These are phyloP conservation scores for Penicillium ucsense DNA, from an alignment of 495 filamentous ascomycete genomes.

Conservation along the genomic window DNA sequence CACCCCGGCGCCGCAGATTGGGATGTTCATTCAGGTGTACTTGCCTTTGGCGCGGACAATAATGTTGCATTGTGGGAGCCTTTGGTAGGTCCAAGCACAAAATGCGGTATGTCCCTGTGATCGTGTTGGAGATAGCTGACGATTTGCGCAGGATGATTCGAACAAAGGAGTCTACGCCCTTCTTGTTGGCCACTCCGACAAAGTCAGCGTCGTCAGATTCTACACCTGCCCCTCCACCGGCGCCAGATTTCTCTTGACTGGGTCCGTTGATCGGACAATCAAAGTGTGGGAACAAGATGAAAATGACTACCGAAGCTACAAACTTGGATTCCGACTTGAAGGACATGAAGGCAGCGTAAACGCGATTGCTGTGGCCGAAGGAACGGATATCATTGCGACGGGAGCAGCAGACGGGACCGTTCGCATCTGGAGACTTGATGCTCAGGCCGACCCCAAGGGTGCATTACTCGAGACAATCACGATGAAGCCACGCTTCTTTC, in stretches of 20 bases:
- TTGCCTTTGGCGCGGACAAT: slow-evolving; percentile 83
- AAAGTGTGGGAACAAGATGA: slow-evolving; percentile 52
- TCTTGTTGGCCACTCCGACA: slow-evolving; percentile 71
- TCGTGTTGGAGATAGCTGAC: neutral
- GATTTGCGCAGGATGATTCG: slow-evolving; percentile 32
- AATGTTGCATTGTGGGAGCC: slow-evolving; percentile 88
- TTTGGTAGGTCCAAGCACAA: slow-evolving; percentile 43
- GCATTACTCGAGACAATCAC: slow-evolving; percentile 59
- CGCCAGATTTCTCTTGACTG: slow-evolving; percentile 56
- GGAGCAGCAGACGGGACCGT: slow-evolving; percentile 78
- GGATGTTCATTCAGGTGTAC: slow-evolving; percentile 56
- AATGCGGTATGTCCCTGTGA: neutral
- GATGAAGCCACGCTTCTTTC: slow-evolving; percentile 69
- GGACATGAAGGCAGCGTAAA: slow-evolving; percentile 72
- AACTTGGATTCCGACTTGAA: slow-evolving; percentile 37
- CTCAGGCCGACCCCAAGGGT: slow-evolving; percentile 23
- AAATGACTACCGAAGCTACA: slow-evolving; percentile 20
- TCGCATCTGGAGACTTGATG: slow-evolving; percentile 60
- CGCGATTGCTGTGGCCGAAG: slow-evolving; percentile 52
- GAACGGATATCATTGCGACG: slow-evolving; percentile 50
- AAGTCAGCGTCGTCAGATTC: slow-evolving; percentile 78
- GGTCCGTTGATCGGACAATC: slow-evolving; percentile 71
- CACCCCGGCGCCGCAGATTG: slow-evolving; percentile 88
- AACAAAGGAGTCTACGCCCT: slow-evolving; percentile 53
- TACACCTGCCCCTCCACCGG: slow-evolving; percentile 42